phyloP scores from a whole-genome alignment of 495 filamentous ascomycete genomes.

The Aspergillus carlsbadensis region DNA sequence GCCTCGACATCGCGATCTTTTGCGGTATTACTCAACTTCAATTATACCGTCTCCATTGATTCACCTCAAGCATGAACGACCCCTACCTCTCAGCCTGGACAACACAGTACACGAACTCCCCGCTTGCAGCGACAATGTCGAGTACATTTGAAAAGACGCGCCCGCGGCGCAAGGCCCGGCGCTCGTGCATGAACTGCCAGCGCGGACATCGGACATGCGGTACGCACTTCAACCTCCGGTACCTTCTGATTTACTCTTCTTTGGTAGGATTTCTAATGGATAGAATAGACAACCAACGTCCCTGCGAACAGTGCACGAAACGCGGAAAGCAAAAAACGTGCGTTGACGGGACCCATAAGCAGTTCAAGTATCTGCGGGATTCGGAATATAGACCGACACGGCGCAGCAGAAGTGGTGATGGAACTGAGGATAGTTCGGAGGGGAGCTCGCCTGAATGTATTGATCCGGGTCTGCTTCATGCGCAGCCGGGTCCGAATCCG shows the following conservation, averaged over 20 bases:
- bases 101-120: neutral
- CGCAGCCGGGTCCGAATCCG: neutral
- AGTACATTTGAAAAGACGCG: neutral
- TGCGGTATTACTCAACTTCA: too few relatives aligned
- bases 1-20: too few relatives aligned
- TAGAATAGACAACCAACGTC: neutral
- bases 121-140: neutral
- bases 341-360: neutral
- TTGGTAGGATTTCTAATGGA: too few relatives aligned
- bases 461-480: neutral
- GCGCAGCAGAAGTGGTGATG: too few relatives aligned
- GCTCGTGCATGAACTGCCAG: neutral
- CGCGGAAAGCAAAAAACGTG: neutral
- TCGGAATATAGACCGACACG: too few relatives aligned
- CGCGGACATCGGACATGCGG: neutral
- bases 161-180: neutral
- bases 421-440: neutral
- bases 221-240: too few relatives aligned
- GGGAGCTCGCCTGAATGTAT: neutral
- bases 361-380: too few relatives aligned
- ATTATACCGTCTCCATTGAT: too few relatives aligned
- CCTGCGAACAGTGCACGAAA: neutral
- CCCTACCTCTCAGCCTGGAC: neutral
- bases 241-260: too few relatives aligned
- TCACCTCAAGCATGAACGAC: neutral